Evolutionary conservation across 805 yeast species (phyloP).

Genomic region (Nakazawaea laoshanensis): DNA sequence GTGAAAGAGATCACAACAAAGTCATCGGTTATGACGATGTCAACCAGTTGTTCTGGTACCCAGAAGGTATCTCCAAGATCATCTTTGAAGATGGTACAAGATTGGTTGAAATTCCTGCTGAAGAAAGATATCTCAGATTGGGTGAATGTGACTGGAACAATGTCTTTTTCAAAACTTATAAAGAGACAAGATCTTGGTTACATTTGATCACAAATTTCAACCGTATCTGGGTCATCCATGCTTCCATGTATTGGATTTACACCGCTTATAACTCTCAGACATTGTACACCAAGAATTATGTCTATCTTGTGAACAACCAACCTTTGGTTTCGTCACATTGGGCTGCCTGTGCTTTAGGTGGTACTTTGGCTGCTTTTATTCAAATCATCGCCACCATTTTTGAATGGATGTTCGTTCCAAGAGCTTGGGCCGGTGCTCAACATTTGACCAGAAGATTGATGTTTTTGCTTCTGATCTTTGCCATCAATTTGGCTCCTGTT

Average conservation of each 20-base stretch:
- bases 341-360: constrained; percentile 92
- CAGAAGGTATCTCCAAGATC: constrained; percentile 95
- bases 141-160: constrained; percentile 91
- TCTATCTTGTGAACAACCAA: constrained; percentile 72
- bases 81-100: constrained; percentile 88
- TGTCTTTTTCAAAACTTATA: constrained; percentile 92
- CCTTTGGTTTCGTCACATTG: constrained; percentile 89
- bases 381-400: constrained; percentile 82
- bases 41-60: constrained; percentile 98
- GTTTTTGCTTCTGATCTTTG: constrained; percentile 60
- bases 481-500: constrained; percentile 75
- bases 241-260: constrained; percentile 89
- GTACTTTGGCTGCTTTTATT: constrained; percentile 72
- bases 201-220: constrained; percentile 91
- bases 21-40: constrained; percentile 95
- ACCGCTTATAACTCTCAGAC: constrained; percentile 89
- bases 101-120: constrained; percentile 80
- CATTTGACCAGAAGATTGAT: constrained; percentile 82
- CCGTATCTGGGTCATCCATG: constrained; percentile 96
- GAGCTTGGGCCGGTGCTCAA: constrained; percentile 99
- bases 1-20: constrained; percentile 78
- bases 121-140: constrained; percentile 80
- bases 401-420: constrained; percentile 95
- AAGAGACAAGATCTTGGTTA: constrained; percentile 96
- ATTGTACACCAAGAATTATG: constrained; percentile 79